A percentile compares a stretch with the other conserved stretches of the same genome.
Evolutionary conservation across 169 alveolate species (phyloP).

Genomic region (Plasmodium inui): DNA sequence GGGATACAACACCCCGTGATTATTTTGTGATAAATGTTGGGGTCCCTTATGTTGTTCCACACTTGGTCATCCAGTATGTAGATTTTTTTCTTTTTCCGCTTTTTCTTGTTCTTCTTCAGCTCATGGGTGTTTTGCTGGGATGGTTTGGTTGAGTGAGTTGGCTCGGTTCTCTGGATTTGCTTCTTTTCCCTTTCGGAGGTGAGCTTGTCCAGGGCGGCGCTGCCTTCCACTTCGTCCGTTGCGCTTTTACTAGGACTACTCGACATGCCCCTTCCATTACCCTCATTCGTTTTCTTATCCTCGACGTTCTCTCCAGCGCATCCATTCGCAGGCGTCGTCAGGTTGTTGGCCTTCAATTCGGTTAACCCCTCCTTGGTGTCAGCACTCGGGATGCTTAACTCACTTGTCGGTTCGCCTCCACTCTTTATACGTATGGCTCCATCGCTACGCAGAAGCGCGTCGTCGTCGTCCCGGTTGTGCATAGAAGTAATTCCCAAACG

Average conservation of each 20-base stretch:
- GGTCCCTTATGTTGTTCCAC: constrained; percentile 73
- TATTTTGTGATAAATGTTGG: constrained; percentile 78
- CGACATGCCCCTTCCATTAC: background rate
- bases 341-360: background rate
- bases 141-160: background rate
- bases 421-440: background rate
- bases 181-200: background rate
- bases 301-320: background rate
- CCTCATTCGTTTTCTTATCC: background rate
- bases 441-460: background rate
- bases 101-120: constrained; percentile 5
- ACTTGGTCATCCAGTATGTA: constrained; percentile 60
- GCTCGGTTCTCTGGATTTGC: background rate
- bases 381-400: background rate
- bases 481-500: background rate
- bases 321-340: background rate
- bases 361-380: background rate
- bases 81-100: constrained; percentile 50
- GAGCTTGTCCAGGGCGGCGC: background rate
- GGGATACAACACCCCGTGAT: constrained; percentile 83
- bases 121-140: background rate
- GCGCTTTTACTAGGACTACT: background rate
- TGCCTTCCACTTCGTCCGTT: background rate
- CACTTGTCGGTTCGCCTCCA: background rate
- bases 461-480: background rate